Percentiles rank a stretch among this genome's conserved stretches.
Evolutionary conservation across 805 yeast genomes (phyloP).

Genomic region (Scheffersomyces coipomensis): DNA sequence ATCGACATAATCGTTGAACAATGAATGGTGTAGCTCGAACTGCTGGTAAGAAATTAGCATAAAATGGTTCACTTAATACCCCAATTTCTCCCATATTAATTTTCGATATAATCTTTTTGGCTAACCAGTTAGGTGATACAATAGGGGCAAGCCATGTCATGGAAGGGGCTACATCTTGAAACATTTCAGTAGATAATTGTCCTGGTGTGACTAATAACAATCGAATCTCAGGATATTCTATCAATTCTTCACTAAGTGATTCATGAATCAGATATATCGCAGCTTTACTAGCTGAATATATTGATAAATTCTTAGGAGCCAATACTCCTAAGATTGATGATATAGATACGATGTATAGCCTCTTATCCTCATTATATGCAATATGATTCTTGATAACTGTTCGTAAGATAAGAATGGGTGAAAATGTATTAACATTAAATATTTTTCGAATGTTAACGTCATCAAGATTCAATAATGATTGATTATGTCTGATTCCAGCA

Average conservation of each 20-base stretch:
- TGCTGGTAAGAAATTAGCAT: slow-evolving; percentile 44
- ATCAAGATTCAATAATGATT: slow-evolving; percentile 22
- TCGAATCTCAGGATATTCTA: slow-evolving; percentile 19
- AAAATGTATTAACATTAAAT: slow-evolving; percentile 30
- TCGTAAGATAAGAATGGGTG: slow-evolving; percentile 26
- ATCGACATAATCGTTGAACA: slow-evolving; percentile 33
- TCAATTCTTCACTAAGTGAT: slow-evolving; percentile 40
- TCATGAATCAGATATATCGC: slow-evolving; percentile 45
- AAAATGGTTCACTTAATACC: slow-evolving; percentile 43
- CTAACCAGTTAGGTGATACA: slow-evolving; percentile 36
- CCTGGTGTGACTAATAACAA: slow-evolving; percentile 48
- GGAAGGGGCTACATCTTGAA: slow-evolving; percentile 42
- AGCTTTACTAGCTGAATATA: slow-evolving; percentile 51
- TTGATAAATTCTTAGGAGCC: slow-evolving; percentile 47
- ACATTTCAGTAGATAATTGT: slow-evolving; percentile 50
- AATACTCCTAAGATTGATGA: slow-evolving; percentile 49
- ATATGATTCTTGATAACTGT: slow-evolving; percentile 20
- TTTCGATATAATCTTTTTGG: slow-evolving; percentile 29
- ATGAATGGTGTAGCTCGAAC: slow-evolving; percentile 41
- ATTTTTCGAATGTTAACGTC: slow-evolving; percentile 18
- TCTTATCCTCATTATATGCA: not conserved
- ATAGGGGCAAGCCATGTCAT: slow-evolving; percentile 48
- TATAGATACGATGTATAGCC: slow-evolving; percentile 39
- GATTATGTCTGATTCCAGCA: slow-evolving; percentile 47
- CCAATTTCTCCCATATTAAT: slow-evolving; percentile 42